phyloP scores from a whole-genome alignment of 2,329 filamentous ascomycete species.

The Colletotrichum cereale region DNA sequence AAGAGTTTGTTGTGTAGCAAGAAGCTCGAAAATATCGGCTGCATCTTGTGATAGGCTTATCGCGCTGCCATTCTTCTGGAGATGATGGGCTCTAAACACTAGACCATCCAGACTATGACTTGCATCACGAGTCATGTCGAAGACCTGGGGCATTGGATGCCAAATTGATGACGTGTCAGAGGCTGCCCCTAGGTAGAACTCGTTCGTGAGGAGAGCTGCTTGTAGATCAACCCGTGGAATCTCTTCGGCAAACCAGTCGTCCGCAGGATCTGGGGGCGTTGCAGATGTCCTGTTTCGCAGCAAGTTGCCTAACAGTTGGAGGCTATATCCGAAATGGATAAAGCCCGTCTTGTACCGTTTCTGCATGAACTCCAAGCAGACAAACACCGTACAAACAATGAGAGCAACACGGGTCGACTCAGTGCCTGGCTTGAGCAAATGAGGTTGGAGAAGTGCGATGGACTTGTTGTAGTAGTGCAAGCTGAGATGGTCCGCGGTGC shows the following conservation, averaged over 20 bases:
- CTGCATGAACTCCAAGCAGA: constrained; percentile 50
- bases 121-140: constrained; percentile 20
- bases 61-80: neutral
- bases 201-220: constrained; percentile 43
- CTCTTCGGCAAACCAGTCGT: constrained; percentile 58
- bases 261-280: constrained; percentile 43
- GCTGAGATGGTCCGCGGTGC: constrained; percentile 43
- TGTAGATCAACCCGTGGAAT: constrained; percentile 52
- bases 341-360: constrained; percentile 54
- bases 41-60: neutral
- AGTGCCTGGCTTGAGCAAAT: constrained; percentile 45
- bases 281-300: constrained; percentile 43
- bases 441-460: constrained; percentile 52
- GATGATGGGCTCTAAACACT: constrained; percentile 3
- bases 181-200: neutral
- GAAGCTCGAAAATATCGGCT: constrained; percentile 1
- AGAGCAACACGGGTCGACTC: constrained; percentile 53
- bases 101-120: constrained; percentile 21
- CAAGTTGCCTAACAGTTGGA: constrained; percentile 47
- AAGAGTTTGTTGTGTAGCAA: constrained; percentile 5
- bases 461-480: constrained; percentile 54
- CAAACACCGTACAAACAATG: constrained; percentile 53
- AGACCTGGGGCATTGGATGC: neutral
- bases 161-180: neutral
- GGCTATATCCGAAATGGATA: constrained; percentile 57